Evolutionary conservation across 2,329 filamentous ascomycete genomes (phyloP).

Genomic region (Eutypa lata): DNA sequence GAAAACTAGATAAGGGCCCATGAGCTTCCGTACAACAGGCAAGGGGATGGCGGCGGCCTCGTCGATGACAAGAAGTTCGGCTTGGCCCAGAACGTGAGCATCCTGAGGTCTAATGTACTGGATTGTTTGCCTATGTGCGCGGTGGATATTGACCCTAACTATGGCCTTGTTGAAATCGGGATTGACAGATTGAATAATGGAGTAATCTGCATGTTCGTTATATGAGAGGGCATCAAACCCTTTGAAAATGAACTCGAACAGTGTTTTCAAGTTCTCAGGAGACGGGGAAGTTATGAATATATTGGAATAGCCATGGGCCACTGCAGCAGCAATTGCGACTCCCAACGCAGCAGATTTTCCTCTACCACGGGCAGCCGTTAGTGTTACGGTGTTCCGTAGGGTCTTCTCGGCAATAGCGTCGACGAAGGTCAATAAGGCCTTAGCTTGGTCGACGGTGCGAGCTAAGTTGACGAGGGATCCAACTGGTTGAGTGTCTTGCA

Average conservation of each 20-base stretch:
- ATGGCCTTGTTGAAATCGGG: slow-evolving; percentile 99
- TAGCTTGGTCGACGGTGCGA: slow-evolving; percentile 91
- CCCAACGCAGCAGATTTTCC: slow-evolving; percentile 96
- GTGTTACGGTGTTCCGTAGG: slow-evolving; percentile 83
- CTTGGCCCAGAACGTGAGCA: slow-evolving; percentile 89
- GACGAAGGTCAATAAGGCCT: slow-evolving; percentile 93
- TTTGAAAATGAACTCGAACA: slow-evolving; percentile 98
- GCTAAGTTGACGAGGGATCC: slow-evolving; percentile 81
- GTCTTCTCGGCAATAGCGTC: slow-evolving; percentile 97
- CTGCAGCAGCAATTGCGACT: slow-evolving; percentile 87
- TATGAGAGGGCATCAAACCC: slow-evolving; percentile 94
- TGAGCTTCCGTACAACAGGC: slow-evolving; percentile 85
- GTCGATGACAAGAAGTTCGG: slow-evolving; percentile 92
- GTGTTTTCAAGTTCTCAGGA: slow-evolving; percentile 95
- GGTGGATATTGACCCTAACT: slow-evolving; percentile 91
- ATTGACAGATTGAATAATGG: slow-evolving; percentile 96
- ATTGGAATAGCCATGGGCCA: slow-evolving; percentile 97
- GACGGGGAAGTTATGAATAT: slow-evolving; percentile 98
- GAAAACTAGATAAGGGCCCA: slow-evolving; percentile 96
- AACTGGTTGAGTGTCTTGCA: slow-evolving; percentile 82
- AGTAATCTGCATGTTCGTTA: slow-evolving; percentile 93
- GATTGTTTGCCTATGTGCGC: slow-evolving; percentile 93
- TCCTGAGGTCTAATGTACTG: slow-evolving; percentile 98
- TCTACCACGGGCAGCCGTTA: slow-evolving; percentile 90
- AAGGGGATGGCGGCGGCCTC: slow-evolving; percentile 95